These are phyloP conservation scores for Atkinsonella texensis DNA, from an alignment of 2,329 filamentous ascomycete species.

Conservation along the genomic window DNA sequence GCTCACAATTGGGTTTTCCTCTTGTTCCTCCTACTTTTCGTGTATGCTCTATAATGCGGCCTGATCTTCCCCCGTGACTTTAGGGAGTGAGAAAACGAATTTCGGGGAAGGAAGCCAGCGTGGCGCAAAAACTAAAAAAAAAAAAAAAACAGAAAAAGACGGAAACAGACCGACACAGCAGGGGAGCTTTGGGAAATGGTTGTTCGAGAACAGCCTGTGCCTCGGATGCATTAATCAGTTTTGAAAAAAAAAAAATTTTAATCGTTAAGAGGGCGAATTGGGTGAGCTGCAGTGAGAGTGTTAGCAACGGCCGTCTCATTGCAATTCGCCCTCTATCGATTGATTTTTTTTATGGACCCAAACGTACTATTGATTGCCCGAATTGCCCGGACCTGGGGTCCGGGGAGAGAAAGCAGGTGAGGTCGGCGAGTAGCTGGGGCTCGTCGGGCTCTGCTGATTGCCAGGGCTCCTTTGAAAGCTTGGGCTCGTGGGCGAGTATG, in stretches of 20 bases:
- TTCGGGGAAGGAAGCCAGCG: background rate
- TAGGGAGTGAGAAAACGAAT: too few species aligned
- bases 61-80: background rate
- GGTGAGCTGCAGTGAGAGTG: constrained; percentile 25
- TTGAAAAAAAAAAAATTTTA: constrained; percentile 14
- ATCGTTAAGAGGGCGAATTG: constrained; percentile 29
- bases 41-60: background rate
- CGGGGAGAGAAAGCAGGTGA: constrained; percentile 33
- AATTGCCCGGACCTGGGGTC: constrained; percentile 31
- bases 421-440: constrained; percentile 61
- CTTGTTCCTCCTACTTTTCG: background rate
- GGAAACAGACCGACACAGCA: background rate
- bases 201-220: constrained; percentile 18
- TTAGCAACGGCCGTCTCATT: background rate
- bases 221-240: constrained; percentile 22
- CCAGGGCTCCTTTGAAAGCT: constrained; percentile 44
- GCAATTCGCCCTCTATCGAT: too few species aligned
- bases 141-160: background rate
- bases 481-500: constrained; percentile 53
- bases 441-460: constrained; percentile 48
- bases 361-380: constrained; percentile 31
- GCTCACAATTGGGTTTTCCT: background rate
- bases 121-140: background rate
- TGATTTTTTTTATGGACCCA: background rate
- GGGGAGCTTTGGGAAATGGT: constrained; percentile 6